Evolutionary conservation across 1,139 yeast species (phyloP).

Genomic region (Yamadazyma oceani): DNA sequence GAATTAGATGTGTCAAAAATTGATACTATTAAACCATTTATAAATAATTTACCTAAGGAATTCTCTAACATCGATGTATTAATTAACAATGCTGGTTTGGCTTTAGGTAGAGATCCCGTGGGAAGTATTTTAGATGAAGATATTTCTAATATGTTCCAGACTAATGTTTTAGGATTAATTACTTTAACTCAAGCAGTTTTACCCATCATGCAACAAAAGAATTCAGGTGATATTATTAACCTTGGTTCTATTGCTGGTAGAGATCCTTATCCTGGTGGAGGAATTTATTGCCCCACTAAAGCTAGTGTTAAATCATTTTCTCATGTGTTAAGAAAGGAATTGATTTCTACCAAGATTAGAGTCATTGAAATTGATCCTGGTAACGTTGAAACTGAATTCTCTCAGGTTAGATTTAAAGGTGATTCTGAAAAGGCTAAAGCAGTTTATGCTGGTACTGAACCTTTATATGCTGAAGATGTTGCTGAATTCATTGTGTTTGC

Average conservation of each 20-base stretch:
- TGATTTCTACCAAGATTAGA: constrained; percentile 69
- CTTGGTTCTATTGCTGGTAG: constrained; percentile 88
- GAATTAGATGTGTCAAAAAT: constrained; percentile 39
- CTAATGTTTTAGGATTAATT: constrained; percentile 44
- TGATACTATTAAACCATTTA: constrained; percentile 33
- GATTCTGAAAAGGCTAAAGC: constrained; percentile 66
- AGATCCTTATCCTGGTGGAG: constrained; percentile 84
- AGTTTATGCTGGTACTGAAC: constrained; percentile 72
- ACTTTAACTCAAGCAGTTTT: constrained; percentile 39
- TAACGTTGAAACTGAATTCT: constrained; percentile 84
- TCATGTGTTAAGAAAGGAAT: constrained; percentile 74
- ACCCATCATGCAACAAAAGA: constrained; percentile 47
- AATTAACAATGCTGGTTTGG: constrained; percentile 46
- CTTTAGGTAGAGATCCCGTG: constrained; percentile 39
- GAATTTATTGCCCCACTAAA: constrained; percentile 87
- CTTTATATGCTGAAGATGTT: constrained; percentile 73
- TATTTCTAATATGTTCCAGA: constrained; percentile 38
- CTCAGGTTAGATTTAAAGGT: constrained; percentile 73
- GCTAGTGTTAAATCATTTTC: constrained; percentile 79
- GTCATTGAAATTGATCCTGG: constrained; percentile 89
- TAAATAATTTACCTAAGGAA: constrained; percentile 31
- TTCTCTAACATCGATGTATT: constrained; percentile 41
- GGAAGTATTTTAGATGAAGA: constrained; percentile 35
- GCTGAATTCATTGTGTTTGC: constrained; percentile 80
- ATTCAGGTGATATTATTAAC: constrained; percentile 76